Conservation (phyloP, 2,329 filamentous ascomycete genomes). For the Triangularia verruculosa region DNA sequence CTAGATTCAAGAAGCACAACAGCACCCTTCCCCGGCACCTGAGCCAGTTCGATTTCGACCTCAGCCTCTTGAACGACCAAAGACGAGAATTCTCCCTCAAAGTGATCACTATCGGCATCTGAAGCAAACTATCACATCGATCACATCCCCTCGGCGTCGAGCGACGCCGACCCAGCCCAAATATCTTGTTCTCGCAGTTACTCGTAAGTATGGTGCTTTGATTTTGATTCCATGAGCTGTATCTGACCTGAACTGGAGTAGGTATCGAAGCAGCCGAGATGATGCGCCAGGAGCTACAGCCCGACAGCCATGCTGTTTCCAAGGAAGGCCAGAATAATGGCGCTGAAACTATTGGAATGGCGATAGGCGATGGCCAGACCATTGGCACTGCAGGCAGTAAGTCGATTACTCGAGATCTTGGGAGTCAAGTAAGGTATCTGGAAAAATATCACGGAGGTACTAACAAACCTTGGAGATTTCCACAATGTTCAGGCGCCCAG, state of each 20-base stretch:
- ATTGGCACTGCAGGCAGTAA: not conserved
- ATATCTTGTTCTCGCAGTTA: not conserved
- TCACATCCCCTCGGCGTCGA: not conserved
- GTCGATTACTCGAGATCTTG: not conserved
- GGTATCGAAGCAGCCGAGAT: not conserved
- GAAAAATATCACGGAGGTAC: too few relatives aligned
- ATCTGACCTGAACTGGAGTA: not conserved
- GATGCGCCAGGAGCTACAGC: not conserved
- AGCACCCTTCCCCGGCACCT: not conserved
- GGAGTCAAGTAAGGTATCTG: too few relatives aligned
- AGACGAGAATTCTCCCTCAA: not conserved
- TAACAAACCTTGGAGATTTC: not conserved
- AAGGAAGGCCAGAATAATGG: not conserved
- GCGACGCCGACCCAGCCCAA: not conserved
- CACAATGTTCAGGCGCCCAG: not conserved
- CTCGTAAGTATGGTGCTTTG: too few relatives aligned
- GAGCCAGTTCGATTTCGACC: not conserved
- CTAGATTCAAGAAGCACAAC: not conserved
- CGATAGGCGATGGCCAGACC: not conserved
- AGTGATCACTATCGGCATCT: not conserved
- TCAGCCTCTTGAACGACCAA: not conserved
- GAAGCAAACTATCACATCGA: not conserved
- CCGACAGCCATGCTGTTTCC: too few relatives aligned
- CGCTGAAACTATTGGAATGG: not conserved
- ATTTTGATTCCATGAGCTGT: too few relatives aligned